A percentile compares a stretch with the other conserved stretches of the same genome.
phyloP scores from a whole-genome alignment of 2,329 filamentous ascomycete species.

The Cladosporium velox region DNA sequence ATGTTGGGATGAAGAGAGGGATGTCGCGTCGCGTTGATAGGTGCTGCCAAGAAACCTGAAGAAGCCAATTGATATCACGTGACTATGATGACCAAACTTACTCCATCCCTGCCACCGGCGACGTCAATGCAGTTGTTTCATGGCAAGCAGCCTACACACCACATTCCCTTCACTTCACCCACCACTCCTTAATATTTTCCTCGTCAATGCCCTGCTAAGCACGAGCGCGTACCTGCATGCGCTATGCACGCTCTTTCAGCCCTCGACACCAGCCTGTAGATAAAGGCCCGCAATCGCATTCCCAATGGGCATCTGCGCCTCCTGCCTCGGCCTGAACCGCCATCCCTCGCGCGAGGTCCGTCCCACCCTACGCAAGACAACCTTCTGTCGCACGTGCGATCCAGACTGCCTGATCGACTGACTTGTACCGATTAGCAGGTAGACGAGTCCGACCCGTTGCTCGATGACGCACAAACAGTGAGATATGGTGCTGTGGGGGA shows the following conservation, averaged over 20 bases:
- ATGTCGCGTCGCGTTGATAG: neutral
- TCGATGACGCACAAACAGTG: constrained; percentile 47
- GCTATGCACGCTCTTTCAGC: constrained; percentile 14
- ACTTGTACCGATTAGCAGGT: constrained; percentile 41
- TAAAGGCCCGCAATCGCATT: constrained; percentile 22
- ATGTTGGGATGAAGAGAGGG: neutral
- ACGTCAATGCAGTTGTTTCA: constrained; percentile 6
- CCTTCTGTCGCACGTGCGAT: neutral
- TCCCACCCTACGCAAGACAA: constrained; percentile 22
- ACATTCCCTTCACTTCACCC: constrained; percentile 13
- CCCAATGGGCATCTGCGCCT: constrained; percentile 53
- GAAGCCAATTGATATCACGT: neutral
- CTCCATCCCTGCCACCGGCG: constrained; percentile 8
- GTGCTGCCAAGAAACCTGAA: neutral
- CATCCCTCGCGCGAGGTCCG: constrained; percentile 49
- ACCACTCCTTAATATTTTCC: constrained; percentile 16
- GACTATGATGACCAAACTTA: neutral
- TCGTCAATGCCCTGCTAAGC: constrained; percentile 19
- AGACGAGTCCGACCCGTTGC: constrained; percentile 49
- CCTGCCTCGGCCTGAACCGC: constrained; percentile 50
- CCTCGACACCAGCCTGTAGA: constrained; percentile 12
- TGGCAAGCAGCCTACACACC: constrained; percentile 6
- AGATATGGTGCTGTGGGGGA: constrained; percentile 49
- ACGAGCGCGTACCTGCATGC: constrained; percentile 13
- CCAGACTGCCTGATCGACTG: constrained; percentile 23